Base-by-base conservation (phyloP, 1,139 yeast genomes). In the Nakaseomyces sp. region DNA sequence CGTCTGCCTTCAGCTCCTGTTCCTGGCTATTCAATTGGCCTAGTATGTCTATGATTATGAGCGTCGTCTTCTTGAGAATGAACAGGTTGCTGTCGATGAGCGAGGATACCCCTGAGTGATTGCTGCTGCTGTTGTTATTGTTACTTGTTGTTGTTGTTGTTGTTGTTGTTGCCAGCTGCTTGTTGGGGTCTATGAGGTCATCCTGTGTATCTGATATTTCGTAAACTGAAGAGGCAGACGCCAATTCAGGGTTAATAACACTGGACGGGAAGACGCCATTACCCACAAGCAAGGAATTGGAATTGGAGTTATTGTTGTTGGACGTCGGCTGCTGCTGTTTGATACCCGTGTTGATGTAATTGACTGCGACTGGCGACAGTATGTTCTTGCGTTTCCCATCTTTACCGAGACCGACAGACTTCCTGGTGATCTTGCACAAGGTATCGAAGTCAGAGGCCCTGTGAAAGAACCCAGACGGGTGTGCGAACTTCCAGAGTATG, bases 401-500 rank as follows among this genome's bases (percentile, higher is more conserved):
- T 40, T 54, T 60, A 2, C 61, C 64, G 7, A 57, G 47, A 13
- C 60, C 58, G 22, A 58, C 55, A 22, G 56, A 49, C 43, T 60
- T 61, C 41, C 65, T 52, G 44, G 54, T 63, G 30, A 60, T 60
- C 41, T 56, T 54, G 38, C 48, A 54, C 45, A 60, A 43, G 35
- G 54, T 49, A 12, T 46, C 71, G 38, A 73, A 78, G 47, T 79
- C 77, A 58, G 88, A 91, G 45, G 86, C 88, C 48, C 85, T 80
- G 53, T 73, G 76, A 64, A 89, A 89, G 47, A 72, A 68, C 5
- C 93, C 95, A 33, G 81, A 76, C 38, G 84, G 79, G 58, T 89
- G 98, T 51, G 81, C 81, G 66, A 89, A 89, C 63, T 86, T 95
- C 97, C 97, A 89, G 4, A 74, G 49, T 66, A 60, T 49, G 19